Evolutionary conservation across 768 basidiomycete species (phyloP).

Genomic region (Hypsizygus marmoreus): DNA sequence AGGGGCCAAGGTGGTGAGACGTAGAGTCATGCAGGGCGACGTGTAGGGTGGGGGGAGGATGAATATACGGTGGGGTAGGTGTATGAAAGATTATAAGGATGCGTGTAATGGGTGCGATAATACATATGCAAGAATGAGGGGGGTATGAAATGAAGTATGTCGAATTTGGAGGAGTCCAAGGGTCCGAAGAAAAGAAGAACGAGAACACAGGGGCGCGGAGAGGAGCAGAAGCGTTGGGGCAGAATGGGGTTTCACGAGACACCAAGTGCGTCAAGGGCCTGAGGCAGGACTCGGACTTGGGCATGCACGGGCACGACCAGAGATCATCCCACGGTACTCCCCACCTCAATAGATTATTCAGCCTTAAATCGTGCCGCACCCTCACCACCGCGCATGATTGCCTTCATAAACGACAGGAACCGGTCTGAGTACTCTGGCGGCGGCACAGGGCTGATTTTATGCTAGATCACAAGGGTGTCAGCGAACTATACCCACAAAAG

Average conservation of each 20-base stretch:
- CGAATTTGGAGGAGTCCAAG: background rate
- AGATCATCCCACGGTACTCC: background rate
- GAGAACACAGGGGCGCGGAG: background rate
- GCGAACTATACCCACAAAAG: slow-evolving; percentile 2
- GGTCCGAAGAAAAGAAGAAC: background rate
- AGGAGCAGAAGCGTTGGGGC: too few relatives aligned
- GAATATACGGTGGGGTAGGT: background rate
- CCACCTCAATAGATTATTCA: too few relatives aligned
- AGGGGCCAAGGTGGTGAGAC: too few relatives aligned
- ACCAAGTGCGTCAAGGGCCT: too few relatives aligned
- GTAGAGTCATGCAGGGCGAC: too few relatives aligned
- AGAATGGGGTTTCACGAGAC: too few relatives aligned
- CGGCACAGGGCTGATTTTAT: slow-evolving; percentile 92
- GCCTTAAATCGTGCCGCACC: slow-evolving; percentile 51
- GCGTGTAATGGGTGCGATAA: too few relatives aligned
- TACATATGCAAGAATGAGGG: too few relatives aligned
- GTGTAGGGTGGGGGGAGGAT: background rate
- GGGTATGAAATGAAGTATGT: background rate
- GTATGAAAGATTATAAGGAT: too few relatives aligned
- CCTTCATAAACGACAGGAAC: slow-evolving; percentile 86
- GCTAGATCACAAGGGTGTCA: slow-evolving; percentile 46
- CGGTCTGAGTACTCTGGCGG: slow-evolving; percentile 86
- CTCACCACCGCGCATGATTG: slow-evolving; percentile 80
- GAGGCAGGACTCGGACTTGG: too few relatives aligned
- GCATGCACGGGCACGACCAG: too few relatives aligned